phyloP scores from a whole-genome alignment of 164 flowering plant species.

The Magnolia kwangsiensis region DNA sequence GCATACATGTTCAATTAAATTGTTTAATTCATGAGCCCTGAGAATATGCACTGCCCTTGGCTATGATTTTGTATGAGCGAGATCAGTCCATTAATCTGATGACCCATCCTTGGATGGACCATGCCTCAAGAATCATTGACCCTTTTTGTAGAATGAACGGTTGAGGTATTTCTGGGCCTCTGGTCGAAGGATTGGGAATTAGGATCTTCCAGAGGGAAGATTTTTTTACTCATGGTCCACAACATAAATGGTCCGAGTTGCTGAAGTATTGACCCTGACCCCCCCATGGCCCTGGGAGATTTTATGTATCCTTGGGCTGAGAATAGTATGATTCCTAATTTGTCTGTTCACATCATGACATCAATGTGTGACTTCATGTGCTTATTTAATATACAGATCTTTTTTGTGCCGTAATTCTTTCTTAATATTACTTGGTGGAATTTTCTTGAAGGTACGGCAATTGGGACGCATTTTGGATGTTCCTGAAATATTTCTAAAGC shows the following conservation, averaged over 20 bases:
- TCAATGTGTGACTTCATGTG: too few relatives aligned
- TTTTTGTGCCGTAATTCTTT: constrained; percentile 4
- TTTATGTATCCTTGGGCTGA: too few relatives aligned
- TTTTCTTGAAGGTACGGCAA: constrained; percentile 64
- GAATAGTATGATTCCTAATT: too few relatives aligned
- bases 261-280: not conserved
- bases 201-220: not conserved
- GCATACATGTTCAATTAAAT: not conserved
- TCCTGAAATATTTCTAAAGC: constrained; percentile 77
- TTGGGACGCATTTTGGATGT: constrained; percentile 80
- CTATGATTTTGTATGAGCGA: not conserved
- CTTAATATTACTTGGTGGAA: constrained; percentile 1
- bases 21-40: not conserved
- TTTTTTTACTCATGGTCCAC: not conserved
- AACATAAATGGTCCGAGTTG: not conserved
- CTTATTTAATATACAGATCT: not conserved
- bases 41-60: not conserved
- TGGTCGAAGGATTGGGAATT: not conserved
- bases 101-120: not conserved
- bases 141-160: too few relatives aligned
- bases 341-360: too few relatives aligned
- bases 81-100: not conserved
- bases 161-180: not conserved
- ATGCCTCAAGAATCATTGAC: not conserved
- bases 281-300: too few relatives aligned